These are phyloP conservation scores for Cercospora zeae-maydis DNA, from an alignment of 2,329 filamentous ascomycete genomes.

Conservation along the genomic window DNA sequence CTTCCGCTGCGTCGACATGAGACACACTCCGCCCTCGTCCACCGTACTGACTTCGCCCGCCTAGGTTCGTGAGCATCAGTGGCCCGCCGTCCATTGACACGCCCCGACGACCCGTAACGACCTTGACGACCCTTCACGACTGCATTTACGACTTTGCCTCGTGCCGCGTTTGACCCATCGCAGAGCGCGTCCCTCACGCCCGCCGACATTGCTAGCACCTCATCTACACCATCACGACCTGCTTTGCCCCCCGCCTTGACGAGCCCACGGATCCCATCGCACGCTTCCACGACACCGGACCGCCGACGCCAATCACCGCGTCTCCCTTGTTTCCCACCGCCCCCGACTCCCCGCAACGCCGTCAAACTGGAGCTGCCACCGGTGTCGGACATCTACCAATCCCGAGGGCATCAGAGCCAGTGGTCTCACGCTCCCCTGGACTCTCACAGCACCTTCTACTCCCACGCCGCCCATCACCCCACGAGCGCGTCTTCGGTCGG, in stretches of 20 bases:
- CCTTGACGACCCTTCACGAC: constrained; percentile 34
- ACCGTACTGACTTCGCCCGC: constrained; percentile 19
- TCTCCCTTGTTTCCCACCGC: background rate
- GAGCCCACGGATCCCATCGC: constrained; percentile 17
- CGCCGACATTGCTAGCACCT: constrained; percentile 28
- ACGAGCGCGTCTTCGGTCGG: constrained; percentile 64
- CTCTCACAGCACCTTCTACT: constrained; percentile 57
- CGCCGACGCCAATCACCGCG: constrained; percentile 5
- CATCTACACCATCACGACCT: constrained; percentile 23
- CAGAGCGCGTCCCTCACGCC: constrained; percentile 20
- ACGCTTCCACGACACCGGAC: constrained; percentile 3
- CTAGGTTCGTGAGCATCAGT: constrained; percentile 28
- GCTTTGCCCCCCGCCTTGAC: constrained; percentile 14
- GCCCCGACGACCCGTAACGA: constrained; percentile 36
- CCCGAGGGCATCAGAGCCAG: constrained; percentile 69
- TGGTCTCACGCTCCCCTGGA: constrained; percentile 66
- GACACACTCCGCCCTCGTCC: constrained; percentile 15
- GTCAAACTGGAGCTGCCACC: constrained; percentile 93
- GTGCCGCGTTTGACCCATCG: constrained; percentile 27
- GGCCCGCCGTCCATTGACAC: constrained; percentile 29
- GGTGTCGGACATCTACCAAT: constrained; percentile 71
- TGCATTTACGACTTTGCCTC: constrained; percentile 36
- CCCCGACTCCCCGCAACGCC: constrained; percentile 44
- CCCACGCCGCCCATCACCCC: constrained; percentile 54
- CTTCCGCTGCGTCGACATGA: constrained; percentile 24